Evolutionary conservation across 768 basidiomycete genomes (phyloP), one percentile per base, ranked within the genome.

Genomic region (Saitozyma podzolica): DNA sequence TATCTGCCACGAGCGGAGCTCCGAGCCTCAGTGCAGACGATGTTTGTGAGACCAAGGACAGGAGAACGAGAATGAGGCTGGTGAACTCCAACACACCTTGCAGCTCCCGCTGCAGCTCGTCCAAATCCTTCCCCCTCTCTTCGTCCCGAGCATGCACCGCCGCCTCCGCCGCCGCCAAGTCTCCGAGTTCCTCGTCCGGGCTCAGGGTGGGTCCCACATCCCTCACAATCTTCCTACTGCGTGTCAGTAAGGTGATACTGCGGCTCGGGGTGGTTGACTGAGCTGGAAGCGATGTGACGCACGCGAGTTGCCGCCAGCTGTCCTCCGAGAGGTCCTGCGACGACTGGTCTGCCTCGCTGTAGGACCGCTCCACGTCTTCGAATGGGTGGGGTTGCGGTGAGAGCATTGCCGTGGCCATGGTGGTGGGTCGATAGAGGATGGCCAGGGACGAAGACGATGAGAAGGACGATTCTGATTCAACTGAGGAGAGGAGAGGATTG

Each of bases 141-240:
- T 19, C 19, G 56, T 71, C 68, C 51, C 66, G 71, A 8, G 63
- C 63, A 42, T 61, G 51, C 13, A 74, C 70, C 19, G 70, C 72
- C 45, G 54, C 61, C 60, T 73, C 72, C 7, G 74, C 74, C 14
- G 71, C 68, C 6, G 60, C 62, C 8, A 76, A 47, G 52, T 72
- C 64, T 13, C 57, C 64, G 2, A 76, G 45, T 54, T 76, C 74
- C 10, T 73, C 72, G 16, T 73, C 68, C 6, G 66, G 59, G 6
- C 48, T 66, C 43, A 76, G 54, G 9, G 43, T 71, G 10, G 69
- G 66, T 54, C 66, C 72, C 5, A 68, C 66, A 55, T 75, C 71
- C 3, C 64, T 51, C 7, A 73, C 61, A 49, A 70, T 64, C 42
- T 59, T 58, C 19, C 66, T 71, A 42, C 39, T 9, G 42, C 53